phyloP scores from a whole-genome alignment of 176 grass and related monocot genomes.

The Tillandsia leiboldiana region DNA sequence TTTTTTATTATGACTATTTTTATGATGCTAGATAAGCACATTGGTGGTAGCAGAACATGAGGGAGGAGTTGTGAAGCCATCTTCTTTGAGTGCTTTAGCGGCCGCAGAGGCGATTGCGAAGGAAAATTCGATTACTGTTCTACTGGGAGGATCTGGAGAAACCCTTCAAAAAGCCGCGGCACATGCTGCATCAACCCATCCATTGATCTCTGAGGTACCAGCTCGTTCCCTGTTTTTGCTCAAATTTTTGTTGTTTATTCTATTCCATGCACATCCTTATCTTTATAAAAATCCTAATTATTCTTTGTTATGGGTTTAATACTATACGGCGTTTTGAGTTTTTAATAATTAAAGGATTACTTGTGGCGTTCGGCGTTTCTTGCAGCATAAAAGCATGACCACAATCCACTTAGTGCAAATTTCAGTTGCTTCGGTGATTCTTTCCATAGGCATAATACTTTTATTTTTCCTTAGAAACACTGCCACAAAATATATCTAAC shows the following conservation, averaged over 20 bases:
- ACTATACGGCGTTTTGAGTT: neutral
- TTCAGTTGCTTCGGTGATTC: neutral
- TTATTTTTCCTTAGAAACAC: neutral
- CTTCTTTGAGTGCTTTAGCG: conserved; percentile 59
- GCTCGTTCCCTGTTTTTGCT: neutral
- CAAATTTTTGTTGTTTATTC: neutral
- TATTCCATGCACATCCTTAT: neutral
- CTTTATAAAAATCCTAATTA: neutral
- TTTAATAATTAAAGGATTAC: neutral
- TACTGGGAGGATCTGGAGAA: conserved; percentile 62
- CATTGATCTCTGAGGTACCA: conserved; percentile 67
- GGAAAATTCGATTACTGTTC: conserved; percentile 56
- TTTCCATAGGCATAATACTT: neutral
- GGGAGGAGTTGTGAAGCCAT: conserved; percentile 70
- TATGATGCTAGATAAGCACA: conserved; percentile 49
- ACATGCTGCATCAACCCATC: conserved; percentile 78
- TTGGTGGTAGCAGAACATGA: conserved; percentile 76
- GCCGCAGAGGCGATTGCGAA: conserved; percentile 49
- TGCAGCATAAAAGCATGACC: too few relatives aligned
- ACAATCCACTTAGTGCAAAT: too few relatives aligned
- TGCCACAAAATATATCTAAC: too few relatives aligned
- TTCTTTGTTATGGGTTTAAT: neutral
- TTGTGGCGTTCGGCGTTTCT: neutral
- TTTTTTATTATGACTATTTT: neutral
- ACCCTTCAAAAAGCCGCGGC: conserved; percentile 50